Base-by-base conservation (phyloP, 2,329 filamentous ascomycete species). In the Sporothrix humicola region DNA sequence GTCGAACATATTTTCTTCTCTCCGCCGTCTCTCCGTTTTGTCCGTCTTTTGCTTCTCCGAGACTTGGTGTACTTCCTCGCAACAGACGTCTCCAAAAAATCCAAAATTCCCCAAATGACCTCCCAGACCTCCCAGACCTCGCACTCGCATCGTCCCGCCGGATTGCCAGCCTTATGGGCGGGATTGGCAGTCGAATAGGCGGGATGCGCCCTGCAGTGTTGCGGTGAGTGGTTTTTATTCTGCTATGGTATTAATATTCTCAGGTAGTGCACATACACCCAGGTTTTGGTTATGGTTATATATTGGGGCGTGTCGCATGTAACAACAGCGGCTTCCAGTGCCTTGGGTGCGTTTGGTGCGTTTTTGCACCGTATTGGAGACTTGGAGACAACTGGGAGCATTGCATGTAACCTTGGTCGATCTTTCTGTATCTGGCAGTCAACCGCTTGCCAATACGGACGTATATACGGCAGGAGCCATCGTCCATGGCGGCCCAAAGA, bases 121-220 rank as follows among this genome's bases (percentile, higher is more conserved):
- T 37, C 31, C 3, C 5, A 37, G 31, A 37, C 63, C 1, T n/a
- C n/a, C n/a, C n/a, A n/a, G n/a, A n/a, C n/a, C 65, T 61, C 44
- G 56, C 42, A 17, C n/a, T 56, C 48, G 26, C 71, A 31, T 56
- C 12, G 44, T n/a, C 58, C 72, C 66, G 66, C 66, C 66, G 26
- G 66, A 54, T 73, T 65, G 37, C 69, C 72, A 73, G 72, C 72
- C 72, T 70, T 73, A 71, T n/a, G 72, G 59, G 44, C 66, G 6
- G 66, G 17, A 31, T 17, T 52, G 58, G 31, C 56, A 70, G 56
- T 54, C 26, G 46, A 65, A 73, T n/a, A 58, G 65, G 54, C 72
- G 44, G 52, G 31, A 7, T 54, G 50, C 42, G 54, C 72, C 65
- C 65, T 73, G 65, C 61, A 31, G 17, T 23, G 61, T 50, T n/a